Evolutionary conservation across 1,284 basidiomycete species (phyloP), one percentile per base, ranked within the genome.

Genomic region (Ustilago shanxiensis): DNA sequence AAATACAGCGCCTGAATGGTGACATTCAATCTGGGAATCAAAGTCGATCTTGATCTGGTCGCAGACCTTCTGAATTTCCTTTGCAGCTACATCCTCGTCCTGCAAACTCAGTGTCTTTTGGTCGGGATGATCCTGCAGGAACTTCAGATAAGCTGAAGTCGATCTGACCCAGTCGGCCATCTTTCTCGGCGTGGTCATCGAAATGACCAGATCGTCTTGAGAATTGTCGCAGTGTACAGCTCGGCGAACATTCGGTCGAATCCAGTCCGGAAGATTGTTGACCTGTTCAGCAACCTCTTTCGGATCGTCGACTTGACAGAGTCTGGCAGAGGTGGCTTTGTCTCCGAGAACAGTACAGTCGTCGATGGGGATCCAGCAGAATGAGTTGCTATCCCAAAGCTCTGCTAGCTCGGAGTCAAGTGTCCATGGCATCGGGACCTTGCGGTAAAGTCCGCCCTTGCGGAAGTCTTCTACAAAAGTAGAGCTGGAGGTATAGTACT

Each of bases 151-250:
- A 2, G 54, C 74, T 13, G 70, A 72, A 2, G 66, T 72, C 5
- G 70, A 72, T 28, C 74, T 53, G 28, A 72, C 49, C 70, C 69
- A 77, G 9, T 72, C 74, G 1, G 65, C 70, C 74, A 72, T 68
- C 57, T 72, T 72, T 10, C 70, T 26, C 3, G 74, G 69, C 26
- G 74, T 72, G 1, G 70, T 67, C 56, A 59, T 51, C 20, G 70
- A 62, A 28, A 77, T 53, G 22, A 72, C 62, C 35, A 77, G 57
- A 37, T 77, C 74, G 9, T 57, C 58, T 1, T 26, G 24, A 24
- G 70, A 73, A n/a, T 77, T 61, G 50, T 77, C 70, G 60, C 74
- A 66, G 24, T 51, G 37, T 5, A 47, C 66, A 11, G 74, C 70
- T 18, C 74, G 65, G 24, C 55, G 57, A 1, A 77, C 73, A 39